Conservation (phyloP, 2,329 filamentous ascomycete genomes). For the Zasmidium citrigriseum region DNA sequence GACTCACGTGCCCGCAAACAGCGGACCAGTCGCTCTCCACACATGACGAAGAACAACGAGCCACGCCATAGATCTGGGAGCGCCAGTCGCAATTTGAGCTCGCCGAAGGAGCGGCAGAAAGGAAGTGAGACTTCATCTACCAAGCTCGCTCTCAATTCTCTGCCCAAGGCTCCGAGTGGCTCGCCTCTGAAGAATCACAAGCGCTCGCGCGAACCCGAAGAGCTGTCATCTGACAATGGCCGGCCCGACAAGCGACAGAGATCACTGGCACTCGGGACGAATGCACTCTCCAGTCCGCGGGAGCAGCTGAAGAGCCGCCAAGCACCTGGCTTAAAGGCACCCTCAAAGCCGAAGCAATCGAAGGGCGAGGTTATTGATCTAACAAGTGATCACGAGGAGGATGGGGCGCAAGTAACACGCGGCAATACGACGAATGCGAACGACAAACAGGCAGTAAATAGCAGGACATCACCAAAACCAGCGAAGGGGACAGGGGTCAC, state of each 20-base stretch:
- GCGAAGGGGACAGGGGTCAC: neutral
- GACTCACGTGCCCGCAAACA: neutral
- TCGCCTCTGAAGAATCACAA: neutral
- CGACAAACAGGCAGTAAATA: neutral
- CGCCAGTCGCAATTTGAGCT: too few species aligned
- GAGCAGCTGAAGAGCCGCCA: neutral
- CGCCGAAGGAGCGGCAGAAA: too few species aligned
- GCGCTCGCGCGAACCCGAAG: neutral
- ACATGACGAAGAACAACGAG: too few species aligned
- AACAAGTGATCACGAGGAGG: neutral
- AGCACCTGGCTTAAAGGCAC: neutral
- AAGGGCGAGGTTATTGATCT: neutral
- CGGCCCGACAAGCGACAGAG: neutral
- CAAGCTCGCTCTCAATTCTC: neutral
- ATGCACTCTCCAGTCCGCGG: neutral
- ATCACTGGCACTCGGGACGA: neutral
- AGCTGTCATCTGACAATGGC: neutral
- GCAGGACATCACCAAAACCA: neutral
- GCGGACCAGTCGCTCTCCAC: too few species aligned
- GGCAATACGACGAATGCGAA: neutral
- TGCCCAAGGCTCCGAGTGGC: neutral
- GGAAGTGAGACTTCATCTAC: neutral
- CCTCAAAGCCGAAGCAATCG: neutral
- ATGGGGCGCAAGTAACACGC: neutral
- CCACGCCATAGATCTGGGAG: too few species aligned